A percentile compares a stretch with the other conserved stretches of the same genome.
These are phyloP conservation scores for Prunus mume DNA, from an alignment of 306 rosid genomes.

Conservation along the genomic window DNA sequence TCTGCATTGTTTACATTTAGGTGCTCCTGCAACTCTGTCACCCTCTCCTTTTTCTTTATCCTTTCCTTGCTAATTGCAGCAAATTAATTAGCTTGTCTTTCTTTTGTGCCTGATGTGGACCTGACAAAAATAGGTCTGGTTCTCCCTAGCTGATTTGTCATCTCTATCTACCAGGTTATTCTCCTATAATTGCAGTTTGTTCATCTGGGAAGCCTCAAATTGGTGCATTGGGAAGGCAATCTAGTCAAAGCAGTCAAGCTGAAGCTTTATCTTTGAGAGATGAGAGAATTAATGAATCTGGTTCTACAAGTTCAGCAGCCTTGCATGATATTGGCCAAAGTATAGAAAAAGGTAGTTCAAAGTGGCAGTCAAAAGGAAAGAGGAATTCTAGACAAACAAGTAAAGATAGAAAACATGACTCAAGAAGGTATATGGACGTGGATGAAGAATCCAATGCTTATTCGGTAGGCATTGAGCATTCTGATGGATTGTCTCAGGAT, in stretches of 20 bases:
- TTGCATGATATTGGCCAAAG: constrained; percentile 42
- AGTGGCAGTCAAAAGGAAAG: constrained; percentile 96
- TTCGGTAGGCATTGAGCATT: constrained; percentile 43
- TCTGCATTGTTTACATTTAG: background rate
- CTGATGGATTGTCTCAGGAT: constrained; percentile 39
- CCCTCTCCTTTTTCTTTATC: constrained; percentile 4
- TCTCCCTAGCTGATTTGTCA: constrained; percentile 25
- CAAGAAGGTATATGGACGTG: constrained; percentile 46
- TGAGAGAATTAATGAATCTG: constrained; percentile 50
- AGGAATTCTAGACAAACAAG: constrained; percentile 70
- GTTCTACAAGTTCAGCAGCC: constrained; percentile 51
- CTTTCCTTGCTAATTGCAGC: constrained; percentile 20
- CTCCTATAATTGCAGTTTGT: constrained; percentile 39
- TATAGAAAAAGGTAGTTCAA: constrained; percentile 67
- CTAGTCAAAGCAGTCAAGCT: constrained; percentile 46
- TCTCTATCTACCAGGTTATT: constrained; percentile 46
- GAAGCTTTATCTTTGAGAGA: constrained; percentile 44
- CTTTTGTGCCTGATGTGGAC: constrained; percentile 13
- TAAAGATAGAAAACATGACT: constrained; percentile 56
- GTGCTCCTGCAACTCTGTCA: background rate
- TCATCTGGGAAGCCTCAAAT: constrained; percentile 48
- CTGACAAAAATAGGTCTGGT: constrained; percentile 1
- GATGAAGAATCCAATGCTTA: constrained; percentile 43
- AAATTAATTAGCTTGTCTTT: constrained; percentile 7
- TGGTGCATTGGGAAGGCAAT: constrained; percentile 44